A percentile compares a stretch with the other conserved stretches of the same genome.
phyloP scores from a whole-genome alignment of 192 early-diverging fungal genomes.

The Haplosporangium gracile region DNA sequence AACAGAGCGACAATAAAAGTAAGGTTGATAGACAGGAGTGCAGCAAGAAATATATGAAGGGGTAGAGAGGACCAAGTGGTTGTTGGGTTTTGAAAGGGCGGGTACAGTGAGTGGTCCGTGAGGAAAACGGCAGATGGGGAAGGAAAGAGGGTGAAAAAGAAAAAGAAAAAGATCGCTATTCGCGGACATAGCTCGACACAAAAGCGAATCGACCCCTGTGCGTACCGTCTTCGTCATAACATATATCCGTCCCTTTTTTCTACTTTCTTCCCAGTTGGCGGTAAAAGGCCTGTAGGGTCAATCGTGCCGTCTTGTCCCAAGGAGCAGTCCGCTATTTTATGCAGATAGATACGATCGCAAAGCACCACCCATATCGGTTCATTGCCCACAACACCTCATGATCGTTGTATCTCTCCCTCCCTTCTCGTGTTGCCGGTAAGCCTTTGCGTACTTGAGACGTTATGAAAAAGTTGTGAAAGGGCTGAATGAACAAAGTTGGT shows the following conservation, averaged over 20 bases:
- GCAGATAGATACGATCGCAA: not conserved
- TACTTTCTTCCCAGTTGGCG: too few relatives aligned
- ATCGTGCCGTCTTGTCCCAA: not conserved
- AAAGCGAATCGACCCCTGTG: not conserved
- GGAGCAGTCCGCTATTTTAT: not conserved
- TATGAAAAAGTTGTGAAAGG: not conserved
- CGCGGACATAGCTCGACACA: not conserved
- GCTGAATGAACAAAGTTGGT: not conserved
- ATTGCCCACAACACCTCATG: not conserved
- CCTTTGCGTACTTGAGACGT: not conserved
- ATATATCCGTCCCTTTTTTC: too few relatives aligned
- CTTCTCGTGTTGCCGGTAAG: not conserved
- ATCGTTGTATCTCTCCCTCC: not conserved
- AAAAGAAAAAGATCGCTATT: constrained; percentile 2
- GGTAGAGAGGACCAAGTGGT: constrained; percentile 5
- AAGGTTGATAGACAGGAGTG: constrained; percentile 29
- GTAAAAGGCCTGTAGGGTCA: not conserved
- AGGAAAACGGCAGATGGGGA: not conserved
- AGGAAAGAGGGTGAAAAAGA: not conserved
- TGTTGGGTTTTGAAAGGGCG: not conserved
- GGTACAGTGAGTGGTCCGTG: not conserved
- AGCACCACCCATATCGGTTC: not conserved
- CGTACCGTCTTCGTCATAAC: not conserved
- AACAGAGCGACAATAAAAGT: not conserved
- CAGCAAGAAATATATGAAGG: not conserved